Base-by-base conservation (phyloP, 805 yeast species). In the Tetrapisispora arboricola region DNA sequence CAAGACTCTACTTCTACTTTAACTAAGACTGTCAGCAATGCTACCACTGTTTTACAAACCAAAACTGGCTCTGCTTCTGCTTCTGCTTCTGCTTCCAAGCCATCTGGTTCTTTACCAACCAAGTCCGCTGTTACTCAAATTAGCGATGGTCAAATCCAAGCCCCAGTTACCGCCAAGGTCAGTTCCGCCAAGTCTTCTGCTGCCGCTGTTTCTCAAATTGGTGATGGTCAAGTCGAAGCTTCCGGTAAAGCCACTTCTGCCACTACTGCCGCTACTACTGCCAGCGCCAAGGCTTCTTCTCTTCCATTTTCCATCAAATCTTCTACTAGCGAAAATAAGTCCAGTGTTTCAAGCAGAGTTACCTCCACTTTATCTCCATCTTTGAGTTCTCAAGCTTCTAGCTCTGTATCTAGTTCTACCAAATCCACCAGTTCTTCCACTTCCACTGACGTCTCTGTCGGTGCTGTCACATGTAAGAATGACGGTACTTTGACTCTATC, bases 81-180 rank as follows among this genome's bases (percentile, higher is more conserved):
- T 40, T 32, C 54, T 22, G 42, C 51, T 35, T 32, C 57, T 16
- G 30, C 25, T 22, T 22, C 25, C 25, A 22, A 22, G 10, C 25
- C 27, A 11, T 25, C 54, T 15, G 39, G 53, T 6, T 22, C 56
- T 32, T 42, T 56, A 15, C 29, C 61, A 30, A 34, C 54, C 32
- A 37, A 50, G 22, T 16, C 58, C 38, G 41, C 53, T 22, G 46
- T 43, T 15, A 42, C 77, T 46, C 81, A 75, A 63, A 75, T 76
- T 44, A 70, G 71, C 51, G 83, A 76, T 50, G 81, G 81, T 54
- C 80, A 76, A 46, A 50, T 65, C 41, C 67, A 66, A 51, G 65
- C 60, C 31, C 44, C 54, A 21, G 48, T 63, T 22, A 62, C 60
- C 18, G 61, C 47, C 44, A 46, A 73, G 19, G 6, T 16, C 18